phyloP scores from a whole-genome alignment of 176 grass and related monocot species.

The Lolium multiflorum region DNA sequence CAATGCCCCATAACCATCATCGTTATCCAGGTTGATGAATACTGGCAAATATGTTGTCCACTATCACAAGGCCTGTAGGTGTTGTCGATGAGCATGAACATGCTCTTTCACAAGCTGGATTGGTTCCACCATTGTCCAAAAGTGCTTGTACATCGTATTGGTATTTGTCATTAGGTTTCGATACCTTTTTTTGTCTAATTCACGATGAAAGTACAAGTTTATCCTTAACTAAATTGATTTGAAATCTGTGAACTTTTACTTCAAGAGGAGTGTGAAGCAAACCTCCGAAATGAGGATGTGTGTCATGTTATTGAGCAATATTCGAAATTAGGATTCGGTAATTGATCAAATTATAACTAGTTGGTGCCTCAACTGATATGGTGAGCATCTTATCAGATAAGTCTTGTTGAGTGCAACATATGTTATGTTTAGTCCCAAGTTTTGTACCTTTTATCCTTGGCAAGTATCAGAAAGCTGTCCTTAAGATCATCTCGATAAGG shows the following conservation, averaged over 20 bases:
- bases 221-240: neutral
- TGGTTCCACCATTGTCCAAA: neutral
- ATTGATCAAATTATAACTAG: neutral
- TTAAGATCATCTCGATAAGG: conserved; percentile 5
- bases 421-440: neutral
- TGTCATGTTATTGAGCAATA: neutral
- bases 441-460: conserved; percentile 13
- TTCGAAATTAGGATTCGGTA: neutral
- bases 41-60: neutral
- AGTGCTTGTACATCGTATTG: neutral
- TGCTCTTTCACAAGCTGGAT: neutral
- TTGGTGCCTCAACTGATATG: neutral
- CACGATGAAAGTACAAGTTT: neutral
- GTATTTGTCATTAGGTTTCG: neutral
- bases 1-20: neutral
- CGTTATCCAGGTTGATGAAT: neutral
- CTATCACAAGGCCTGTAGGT: neutral
- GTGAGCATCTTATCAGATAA: too few species aligned
- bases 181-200: neutral
- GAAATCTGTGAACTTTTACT: neutral
- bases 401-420: too few species aligned
- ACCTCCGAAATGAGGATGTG: neutral
- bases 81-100: neutral
- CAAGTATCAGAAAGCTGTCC: neutral
- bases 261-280: neutral